Evolutionary conservation across 306 rosid genomes (phyloP).

Genomic region (Rubus idaeus): DNA sequence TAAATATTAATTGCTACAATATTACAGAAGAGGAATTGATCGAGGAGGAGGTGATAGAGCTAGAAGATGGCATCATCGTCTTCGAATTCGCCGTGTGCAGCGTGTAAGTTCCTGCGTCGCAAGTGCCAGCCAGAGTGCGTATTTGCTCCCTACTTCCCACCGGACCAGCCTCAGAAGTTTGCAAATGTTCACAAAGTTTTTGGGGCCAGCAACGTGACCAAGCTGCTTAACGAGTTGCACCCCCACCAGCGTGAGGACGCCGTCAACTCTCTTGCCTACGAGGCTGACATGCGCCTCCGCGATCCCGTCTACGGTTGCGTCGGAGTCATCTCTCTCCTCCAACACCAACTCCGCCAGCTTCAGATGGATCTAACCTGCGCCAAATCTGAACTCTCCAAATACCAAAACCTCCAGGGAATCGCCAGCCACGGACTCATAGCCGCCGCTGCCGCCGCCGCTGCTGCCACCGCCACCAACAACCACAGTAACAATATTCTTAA

Average conservation of each 20-base stretch:
- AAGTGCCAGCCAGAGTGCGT: conserved; percentile 96
- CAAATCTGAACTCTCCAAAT: conserved; percentile 82
- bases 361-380: conserved; percentile 90
- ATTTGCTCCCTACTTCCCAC: conserved; percentile 93
- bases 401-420: conserved; percentile 54
- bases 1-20: neutral
- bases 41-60: conserved; percentile 5
- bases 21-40: conserved; percentile 8
- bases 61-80: conserved; percentile 48
- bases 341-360: conserved; percentile 93
- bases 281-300: conserved; percentile 95
- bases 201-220: conserved; percentile 92
- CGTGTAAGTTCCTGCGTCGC: conserved; percentile 91
- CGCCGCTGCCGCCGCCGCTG: conserved; percentile 26
- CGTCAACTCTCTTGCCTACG: conserved; percentile 92
- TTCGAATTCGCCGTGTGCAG: conserved; percentile 83
- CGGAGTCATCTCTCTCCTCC: conserved; percentile 88
- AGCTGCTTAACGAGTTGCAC: conserved; percentile 84
- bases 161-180: conserved; percentile 93
- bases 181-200: conserved; percentile 91
- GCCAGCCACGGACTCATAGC: conserved; percentile 47
- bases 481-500: conserved; percentile 7
- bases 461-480: conserved; percentile 21
- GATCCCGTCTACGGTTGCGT: conserved; percentile 96
- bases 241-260: conserved; percentile 97